A percentile compares a stretch with the other conserved stretches of the same genome.
These are phyloP conservation scores for Ceratocystis huliohia DNA, from an alignment of 2,329 filamentous ascomycete species.

Conservation along the genomic window DNA sequence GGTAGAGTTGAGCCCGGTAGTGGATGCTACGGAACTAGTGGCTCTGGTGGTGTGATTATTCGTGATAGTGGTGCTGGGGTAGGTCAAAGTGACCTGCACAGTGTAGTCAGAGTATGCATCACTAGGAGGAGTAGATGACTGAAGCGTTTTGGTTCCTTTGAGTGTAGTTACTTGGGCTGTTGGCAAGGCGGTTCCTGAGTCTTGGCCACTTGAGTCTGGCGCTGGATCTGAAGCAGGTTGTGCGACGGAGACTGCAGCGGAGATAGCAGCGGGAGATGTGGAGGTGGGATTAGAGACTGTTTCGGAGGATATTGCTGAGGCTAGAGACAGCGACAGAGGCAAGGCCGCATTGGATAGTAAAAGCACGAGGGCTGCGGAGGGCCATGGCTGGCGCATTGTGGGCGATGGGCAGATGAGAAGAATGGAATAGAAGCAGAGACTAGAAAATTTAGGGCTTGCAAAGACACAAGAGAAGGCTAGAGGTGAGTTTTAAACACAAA, in stretches of 20 bases:
- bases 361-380: slow-evolving; percentile 3
- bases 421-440: neutral
- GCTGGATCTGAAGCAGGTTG: neutral
- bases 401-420: neutral
- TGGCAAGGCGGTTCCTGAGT: neutral
- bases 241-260: neutral
- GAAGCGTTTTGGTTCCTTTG: slow-evolving; percentile 31
- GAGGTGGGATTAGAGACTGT: slow-evolving; percentile 3
- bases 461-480: neutral
- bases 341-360: neutral
- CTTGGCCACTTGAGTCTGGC: neutral
- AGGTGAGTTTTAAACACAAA: neutral
- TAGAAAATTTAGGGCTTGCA: neutral
- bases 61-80: slow-evolving; percentile 22
- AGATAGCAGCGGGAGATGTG: neutral
- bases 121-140: slow-evolving; percentile 32
- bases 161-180: slow-evolving; percentile 29
- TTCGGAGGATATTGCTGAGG: slow-evolving; percentile 1
- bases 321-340: neutral
- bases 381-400: slow-evolving; percentile 9
- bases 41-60: slow-evolving; percentile 24
- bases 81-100: slow-evolving; percentile 31
- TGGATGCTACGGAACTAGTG: slow-evolving; percentile 31
- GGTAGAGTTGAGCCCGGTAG: slow-evolving; percentile 33
- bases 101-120: slow-evolving; percentile 35